A percentile compares a stretch with the other conserved stretches of the same genome.
Evolutionary conservation across 2,329 filamentous ascomycete genomes (phyloP).

Genomic region (Claviceps humidiphila): DNA sequence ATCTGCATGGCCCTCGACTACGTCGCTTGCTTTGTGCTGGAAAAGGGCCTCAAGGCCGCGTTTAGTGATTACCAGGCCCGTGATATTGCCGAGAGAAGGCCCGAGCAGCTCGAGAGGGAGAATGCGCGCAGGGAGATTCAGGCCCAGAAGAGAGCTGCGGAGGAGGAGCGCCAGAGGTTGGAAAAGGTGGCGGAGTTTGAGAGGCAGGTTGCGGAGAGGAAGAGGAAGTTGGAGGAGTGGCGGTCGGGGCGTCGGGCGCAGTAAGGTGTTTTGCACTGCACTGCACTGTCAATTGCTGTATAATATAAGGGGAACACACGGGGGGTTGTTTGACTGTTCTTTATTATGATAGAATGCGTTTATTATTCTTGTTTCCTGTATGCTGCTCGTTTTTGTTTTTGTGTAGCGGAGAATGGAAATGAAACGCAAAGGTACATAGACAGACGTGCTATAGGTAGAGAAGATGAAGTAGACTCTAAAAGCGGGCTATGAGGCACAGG

Average conservation of each 20-base stretch:
- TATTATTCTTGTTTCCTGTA: background rate
- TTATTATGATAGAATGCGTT: background rate
- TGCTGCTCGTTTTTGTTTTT: background rate
- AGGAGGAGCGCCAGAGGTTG: constrained; percentile 37
- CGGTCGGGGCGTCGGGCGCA: constrained; percentile 19
- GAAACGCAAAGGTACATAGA: background rate
- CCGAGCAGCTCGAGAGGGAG: constrained; percentile 76
- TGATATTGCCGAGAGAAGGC: constrained; percentile 76
- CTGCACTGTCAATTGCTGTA: background rate
- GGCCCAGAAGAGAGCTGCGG: constrained; percentile 31
- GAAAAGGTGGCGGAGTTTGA: constrained; percentile 48
- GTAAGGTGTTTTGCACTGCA: background rate
- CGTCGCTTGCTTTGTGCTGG: constrained; percentile 72
- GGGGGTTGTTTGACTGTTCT: too few relatives aligned
- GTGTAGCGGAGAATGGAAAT: too few relatives aligned
- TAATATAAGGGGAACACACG: background rate
- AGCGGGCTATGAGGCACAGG: too few relatives aligned
- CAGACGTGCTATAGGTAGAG: background rate
- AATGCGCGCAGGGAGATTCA: constrained; percentile 51
- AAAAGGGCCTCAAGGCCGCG: constrained; percentile 67
- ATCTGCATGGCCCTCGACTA: constrained; percentile 80
- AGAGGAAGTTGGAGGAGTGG: constrained; percentile 35
- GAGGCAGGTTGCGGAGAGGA: constrained; percentile 39
- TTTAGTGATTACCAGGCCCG: constrained; percentile 91
- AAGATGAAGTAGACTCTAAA: background rate